Conservation (phyloP, 768 basidiomycete species). For the Boletus speciosus region DNA sequence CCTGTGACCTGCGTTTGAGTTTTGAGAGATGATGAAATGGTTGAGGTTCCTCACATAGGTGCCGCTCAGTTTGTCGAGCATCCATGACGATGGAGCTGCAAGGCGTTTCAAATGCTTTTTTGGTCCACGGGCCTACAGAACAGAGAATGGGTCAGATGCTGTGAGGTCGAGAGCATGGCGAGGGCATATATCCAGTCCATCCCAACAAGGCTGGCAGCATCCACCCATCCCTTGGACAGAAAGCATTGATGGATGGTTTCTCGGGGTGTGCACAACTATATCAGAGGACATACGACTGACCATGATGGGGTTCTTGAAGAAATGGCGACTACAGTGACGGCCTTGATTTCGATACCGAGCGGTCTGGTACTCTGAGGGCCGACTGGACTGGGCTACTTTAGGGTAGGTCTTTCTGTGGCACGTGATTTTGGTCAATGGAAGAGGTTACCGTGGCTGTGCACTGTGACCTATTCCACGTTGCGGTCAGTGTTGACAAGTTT, state of each 20-base stretch:
- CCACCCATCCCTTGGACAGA: slow-evolving; percentile 21
- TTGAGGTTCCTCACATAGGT: slow-evolving; percentile 66
- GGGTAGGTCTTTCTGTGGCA: slow-evolving; percentile 22
- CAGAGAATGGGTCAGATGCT: slow-evolving; percentile 14
- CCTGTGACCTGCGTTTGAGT: slow-evolving; percentile 44
- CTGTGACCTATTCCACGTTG: background rate
- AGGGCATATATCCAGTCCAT: slow-evolving; percentile 14
- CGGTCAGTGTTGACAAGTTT: background rate
- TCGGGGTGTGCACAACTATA: background rate
- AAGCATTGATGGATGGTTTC: background rate
- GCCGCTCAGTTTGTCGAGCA: slow-evolving; percentile 97
- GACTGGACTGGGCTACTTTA: slow-evolving; percentile 10
- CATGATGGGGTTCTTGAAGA: slow-evolving; percentile 32
- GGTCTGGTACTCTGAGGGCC: background rate
- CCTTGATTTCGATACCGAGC: slow-evolving; percentile 22
- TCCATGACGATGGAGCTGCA: slow-evolving; percentile 97
- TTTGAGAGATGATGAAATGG: background rate
- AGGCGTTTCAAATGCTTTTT: slow-evolving; percentile 99
- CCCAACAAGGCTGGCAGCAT: slow-evolving; percentile 19
- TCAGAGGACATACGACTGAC: slow-evolving; percentile 23
- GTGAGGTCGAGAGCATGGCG: background rate
- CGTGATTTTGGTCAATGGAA: slow-evolving; percentile 14
- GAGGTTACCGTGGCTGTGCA: slow-evolving; percentile 10
- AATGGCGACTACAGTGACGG: slow-evolving; percentile 16
- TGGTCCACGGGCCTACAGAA: slow-evolving; percentile 85